phyloP scores from a whole-genome alignment of 2,329 filamentous ascomycete genomes.

The Coleophoma eucalyptorum region DNA sequence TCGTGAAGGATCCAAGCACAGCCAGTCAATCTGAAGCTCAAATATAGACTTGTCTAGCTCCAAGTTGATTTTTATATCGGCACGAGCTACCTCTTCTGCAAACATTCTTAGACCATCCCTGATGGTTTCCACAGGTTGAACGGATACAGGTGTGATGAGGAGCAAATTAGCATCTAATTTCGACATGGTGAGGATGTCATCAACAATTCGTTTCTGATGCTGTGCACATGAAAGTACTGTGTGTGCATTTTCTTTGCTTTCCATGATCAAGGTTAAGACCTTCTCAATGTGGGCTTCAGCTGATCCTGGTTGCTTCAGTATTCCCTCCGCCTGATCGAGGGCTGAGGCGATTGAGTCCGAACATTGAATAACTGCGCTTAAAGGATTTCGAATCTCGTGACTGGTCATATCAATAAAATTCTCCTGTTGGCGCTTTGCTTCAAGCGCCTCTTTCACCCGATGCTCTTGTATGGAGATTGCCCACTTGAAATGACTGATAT shows the following conservation, averaged over 20 bases:
- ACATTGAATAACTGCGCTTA: slow-evolving; percentile 71
- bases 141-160: slow-evolving; percentile 54
- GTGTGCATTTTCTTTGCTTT: slow-evolving; percentile 52
- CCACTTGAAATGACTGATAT: slow-evolving; percentile 80
- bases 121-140: slow-evolving; percentile 62
- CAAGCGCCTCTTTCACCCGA: slow-evolving; percentile 73
- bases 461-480: slow-evolving; percentile 75
- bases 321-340: slow-evolving; percentile 18
- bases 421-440: slow-evolving; percentile 68
- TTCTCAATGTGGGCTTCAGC: no score
- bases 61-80: slow-evolving; percentile 66
- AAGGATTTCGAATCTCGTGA: slow-evolving; percentile 72
- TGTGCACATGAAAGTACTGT: slow-evolving; percentile 56
- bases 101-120: slow-evolving; percentile 59
- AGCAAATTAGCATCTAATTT: no score
- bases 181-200: slow-evolving; percentile 37
- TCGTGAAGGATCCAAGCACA: slow-evolving; percentile 69
- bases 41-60: slow-evolving; percentile 63
- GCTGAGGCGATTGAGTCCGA: slow-evolving; percentile 61
- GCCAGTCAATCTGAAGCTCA: slow-evolving; percentile 62
- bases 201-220: slow-evolving; percentile 74
- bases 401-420: slow-evolving; percentile 68
- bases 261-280: not conserved
- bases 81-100: slow-evolving; percentile 73
- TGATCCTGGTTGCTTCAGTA: slow-evolving; percentile 27